Conservation (phyloP, 345 rosid genomes). For the Arabis alpina region DNA sequence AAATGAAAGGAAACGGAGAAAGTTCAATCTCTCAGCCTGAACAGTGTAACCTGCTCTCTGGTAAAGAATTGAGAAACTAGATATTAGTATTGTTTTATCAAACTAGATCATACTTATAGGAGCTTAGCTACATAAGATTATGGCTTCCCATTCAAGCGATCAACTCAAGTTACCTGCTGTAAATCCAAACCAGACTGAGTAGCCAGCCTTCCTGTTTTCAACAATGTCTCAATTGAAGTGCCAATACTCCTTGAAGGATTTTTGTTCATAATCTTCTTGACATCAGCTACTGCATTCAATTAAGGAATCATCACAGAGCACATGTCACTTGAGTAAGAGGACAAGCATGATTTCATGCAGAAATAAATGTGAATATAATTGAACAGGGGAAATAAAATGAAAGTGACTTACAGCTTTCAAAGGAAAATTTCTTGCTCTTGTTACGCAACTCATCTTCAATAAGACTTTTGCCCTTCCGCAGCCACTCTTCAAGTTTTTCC, state of each 20-base stretch:
- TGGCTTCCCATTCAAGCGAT: conserved; percentile 23
- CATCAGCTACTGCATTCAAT: conserved; percentile 58
- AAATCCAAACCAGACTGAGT: conserved; percentile 87
- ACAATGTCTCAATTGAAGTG: conserved; percentile 64
- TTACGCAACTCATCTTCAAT: conserved; percentile 64
- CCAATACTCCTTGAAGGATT: conserved; percentile 58
- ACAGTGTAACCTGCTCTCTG: conserved; percentile 96
- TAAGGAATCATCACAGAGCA: conserved; percentile 18
- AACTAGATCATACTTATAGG: background rate
- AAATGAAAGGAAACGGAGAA: conserved; percentile 85
- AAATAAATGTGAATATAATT: too few species aligned
- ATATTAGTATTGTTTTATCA: conserved; percentile 24
- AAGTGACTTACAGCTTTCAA: conserved; percentile 58
- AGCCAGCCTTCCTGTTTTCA: conserved; percentile 74
- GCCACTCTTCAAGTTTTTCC: conserved; percentile 98
- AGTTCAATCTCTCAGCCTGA: conserved; percentile 98
- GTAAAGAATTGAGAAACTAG: conserved; percentile 3
- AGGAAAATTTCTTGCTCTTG: conserved; percentile 53
- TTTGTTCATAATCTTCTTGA: conserved; percentile 72
- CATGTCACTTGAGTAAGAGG: too few species aligned
- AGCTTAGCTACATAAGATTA: conserved; percentile 21
- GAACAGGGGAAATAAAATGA: conserved; percentile 15
- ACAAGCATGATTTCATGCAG: too few species aligned
- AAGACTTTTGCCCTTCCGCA: conserved; percentile 64
- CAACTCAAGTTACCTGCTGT: conserved; percentile 65